A percentile compares a stretch with the other conserved stretches of the same genome.
phyloP scores from a whole-genome alignment of 345 rosid genomes.

The Euphorbia tirucalli region DNA sequence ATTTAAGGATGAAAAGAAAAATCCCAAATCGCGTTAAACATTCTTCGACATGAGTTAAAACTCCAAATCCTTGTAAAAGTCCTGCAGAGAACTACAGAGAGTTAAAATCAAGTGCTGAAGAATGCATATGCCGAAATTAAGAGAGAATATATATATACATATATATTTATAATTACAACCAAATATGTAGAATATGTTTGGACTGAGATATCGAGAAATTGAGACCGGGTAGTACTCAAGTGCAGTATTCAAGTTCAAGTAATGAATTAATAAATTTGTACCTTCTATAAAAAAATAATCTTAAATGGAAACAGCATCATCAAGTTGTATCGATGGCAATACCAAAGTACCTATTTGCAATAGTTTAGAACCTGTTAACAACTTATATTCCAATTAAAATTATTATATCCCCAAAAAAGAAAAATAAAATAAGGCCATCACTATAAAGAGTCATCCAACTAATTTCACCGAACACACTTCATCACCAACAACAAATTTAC shows the following conservation, averaged over 20 bases:
- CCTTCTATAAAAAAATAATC: slow-evolving; percentile 63
- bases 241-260: slow-evolving; percentile 27
- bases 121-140: slow-evolving; percentile 37
- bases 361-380: slow-evolving; percentile 67
- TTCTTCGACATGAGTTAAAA: slow-evolving; percentile 58
- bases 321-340: slow-evolving; percentile 67
- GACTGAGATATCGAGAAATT: slow-evolving; percentile 13
- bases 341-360: slow-evolving; percentile 68
- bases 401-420: slow-evolving; percentile 30
- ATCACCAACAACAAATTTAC: background rate
- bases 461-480: slow-evolving; percentile 19
- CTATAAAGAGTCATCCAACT: slow-evolving; percentile 19
- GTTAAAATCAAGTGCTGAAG: slow-evolving; percentile 47
- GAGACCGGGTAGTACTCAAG: slow-evolving; percentile 9
- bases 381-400: slow-evolving; percentile 38
- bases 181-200: slow-evolving; percentile 33
- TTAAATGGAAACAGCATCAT: slow-evolving; percentile 68
- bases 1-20: slow-evolving; percentile 13
- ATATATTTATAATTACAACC: slow-evolving; percentile 43
- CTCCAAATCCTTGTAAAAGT: slow-evolving; percentile 49
- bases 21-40: slow-evolving; percentile 42
- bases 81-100: slow-evolving; percentile 78
- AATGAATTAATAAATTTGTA: slow-evolving; percentile 37
- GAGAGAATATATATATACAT: slow-evolving; percentile 29
- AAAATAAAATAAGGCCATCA: slow-evolving; percentile 6